A percentile compares a stretch with the other conserved stretches of the same genome.
These are phyloP conservation scores for Lactarius trivialis DNA, from an alignment of 768 basidiomycete species.

Conservation along the genomic window DNA sequence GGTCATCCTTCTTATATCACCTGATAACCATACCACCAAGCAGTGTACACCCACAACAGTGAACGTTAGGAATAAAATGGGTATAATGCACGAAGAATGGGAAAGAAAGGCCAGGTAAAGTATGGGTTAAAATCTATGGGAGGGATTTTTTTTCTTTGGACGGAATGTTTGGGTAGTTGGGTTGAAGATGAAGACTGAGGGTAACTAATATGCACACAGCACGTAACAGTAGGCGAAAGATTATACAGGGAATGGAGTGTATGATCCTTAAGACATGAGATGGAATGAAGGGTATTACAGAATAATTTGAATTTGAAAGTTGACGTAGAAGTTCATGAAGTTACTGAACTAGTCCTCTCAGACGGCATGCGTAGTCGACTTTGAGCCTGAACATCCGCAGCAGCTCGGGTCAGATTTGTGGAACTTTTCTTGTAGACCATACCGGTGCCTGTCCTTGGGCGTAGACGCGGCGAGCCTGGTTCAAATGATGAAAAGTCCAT, in stretches of 20 bases:
- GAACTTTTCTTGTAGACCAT: slow-evolving; percentile 23
- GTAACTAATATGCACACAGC: slow-evolving; percentile 17
- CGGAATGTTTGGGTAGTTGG: background rate
- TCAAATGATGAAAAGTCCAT: background rate
- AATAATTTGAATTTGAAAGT: background rate
- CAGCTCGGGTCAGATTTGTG: slow-evolving; percentile 12
- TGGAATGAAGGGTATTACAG: slow-evolving; percentile 8
- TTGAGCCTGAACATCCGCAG: slow-evolving; percentile 20
- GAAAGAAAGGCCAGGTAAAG: slow-evolving; percentile 1
- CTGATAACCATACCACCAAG: slow-evolving; percentile 8
- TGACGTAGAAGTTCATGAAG: background rate
- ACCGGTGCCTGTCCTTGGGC: slow-evolving; percentile 23
- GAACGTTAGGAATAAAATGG: background rate
- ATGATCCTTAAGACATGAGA: background rate
- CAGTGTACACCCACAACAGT: slow-evolving; percentile 19
- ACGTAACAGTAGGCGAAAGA: slow-evolving; percentile 8
- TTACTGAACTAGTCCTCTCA: background rate
- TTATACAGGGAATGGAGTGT: slow-evolving; percentile 8
- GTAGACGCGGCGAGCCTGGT: slow-evolving; percentile 10
- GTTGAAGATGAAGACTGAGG: background rate
- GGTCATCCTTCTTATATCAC: background rate
- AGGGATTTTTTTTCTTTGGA: background rate
- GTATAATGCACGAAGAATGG: slow-evolving; percentile 9
- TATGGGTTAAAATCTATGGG: background rate
- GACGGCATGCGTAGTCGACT: slow-evolving; percentile 20